Evolutionary conservation across 2,329 filamentous ascomycete species (phyloP).

Genomic region (Fusarium floridanum): DNA sequence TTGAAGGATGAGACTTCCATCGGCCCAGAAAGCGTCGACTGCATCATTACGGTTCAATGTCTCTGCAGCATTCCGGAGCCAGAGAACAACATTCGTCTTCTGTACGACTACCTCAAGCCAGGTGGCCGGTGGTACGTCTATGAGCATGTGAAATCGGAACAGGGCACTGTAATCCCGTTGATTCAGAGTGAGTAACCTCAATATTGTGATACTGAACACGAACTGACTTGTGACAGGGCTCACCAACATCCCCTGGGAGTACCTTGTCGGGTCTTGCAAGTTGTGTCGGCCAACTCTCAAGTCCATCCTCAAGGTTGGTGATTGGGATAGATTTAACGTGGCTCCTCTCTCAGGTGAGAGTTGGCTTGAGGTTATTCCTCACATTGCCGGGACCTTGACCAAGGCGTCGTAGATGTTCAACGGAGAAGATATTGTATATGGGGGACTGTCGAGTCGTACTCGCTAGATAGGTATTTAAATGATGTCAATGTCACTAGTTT

Average conservation of each 20-base stretch:
- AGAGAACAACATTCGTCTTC: constrained; percentile 5
- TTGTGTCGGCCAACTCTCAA: background rate
- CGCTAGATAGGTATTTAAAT: background rate
- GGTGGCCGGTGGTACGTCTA: constrained; percentile 10
- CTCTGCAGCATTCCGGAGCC: constrained; percentile 7
- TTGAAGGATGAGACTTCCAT: constrained; percentile 2
- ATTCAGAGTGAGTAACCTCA: background rate
- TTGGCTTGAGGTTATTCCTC: background rate
- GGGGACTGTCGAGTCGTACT: background rate
- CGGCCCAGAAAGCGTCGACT: background rate
- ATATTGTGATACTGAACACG: fast-evolving
- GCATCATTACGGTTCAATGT: background rate
- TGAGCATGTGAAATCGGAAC: background rate
- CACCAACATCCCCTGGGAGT: background rate
- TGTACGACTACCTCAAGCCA: constrained; percentile 1
- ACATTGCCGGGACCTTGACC: background rate
- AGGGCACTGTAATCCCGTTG: background rate
- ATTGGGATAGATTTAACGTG: background rate
- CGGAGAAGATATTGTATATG: background rate
- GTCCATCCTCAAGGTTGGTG: background rate
- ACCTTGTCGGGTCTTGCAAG: background rate
- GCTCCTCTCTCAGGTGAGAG: background rate
- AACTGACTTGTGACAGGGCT: background rate
- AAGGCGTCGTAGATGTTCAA: background rate
- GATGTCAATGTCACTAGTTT: background rate